Base-by-base conservation (phyloP, 352 stramenopile genomes). In the Pythium graminicola region DNA sequence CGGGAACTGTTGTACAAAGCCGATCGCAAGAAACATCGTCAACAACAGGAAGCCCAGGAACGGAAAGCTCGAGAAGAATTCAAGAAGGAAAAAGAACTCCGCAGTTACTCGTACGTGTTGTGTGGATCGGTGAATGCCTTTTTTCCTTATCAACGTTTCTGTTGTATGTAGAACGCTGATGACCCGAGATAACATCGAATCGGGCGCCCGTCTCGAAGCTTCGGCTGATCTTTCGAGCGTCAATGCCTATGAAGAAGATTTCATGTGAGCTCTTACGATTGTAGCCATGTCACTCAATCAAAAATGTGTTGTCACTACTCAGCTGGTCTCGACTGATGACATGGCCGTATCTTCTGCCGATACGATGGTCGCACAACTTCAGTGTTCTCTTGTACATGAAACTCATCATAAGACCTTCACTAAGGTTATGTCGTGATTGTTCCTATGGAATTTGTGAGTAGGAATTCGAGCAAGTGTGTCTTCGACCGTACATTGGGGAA, bases 211-310 rank as follows among this genome's bases (percentile, higher is more conserved):
- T 17, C 23, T 81, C 13, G 54, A 74, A 36, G 72, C 74, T 0
- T 64, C 69, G 6, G 66, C 70, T 14, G 74, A 85, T 51, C 68
- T 83, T 35, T 78, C 65, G 28, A 85, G 70, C 35, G 74, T 85
- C 44, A 87, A 86, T 42, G 76, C 72, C 0, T 89, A 87, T 50
- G 76, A 89, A 59, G 79, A 89, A 16, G 76, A 89, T 57, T 89
- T 89, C 39, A 89, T 89, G 79, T 89, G 63, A 53, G 28, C 24
- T 16, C 20, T 7, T 45, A 5, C 39, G 14, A 6, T n/a, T 17
- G 22, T 23, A 41, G 6, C 35, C 24, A 19, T 40, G 27, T 50
- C 35, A 44, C n/a, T 44, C 23, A 44, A 44, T 22, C n/a, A 22
- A 44, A 44, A 54, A 6, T 16, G 20, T 17, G 6, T 40, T 55